A percentile compares a stretch with the other conserved stretches of the same genome.
phyloP scores from a whole-genome alignment of 768 basidiomycete genomes.

The Lactarius quietus region DNA sequence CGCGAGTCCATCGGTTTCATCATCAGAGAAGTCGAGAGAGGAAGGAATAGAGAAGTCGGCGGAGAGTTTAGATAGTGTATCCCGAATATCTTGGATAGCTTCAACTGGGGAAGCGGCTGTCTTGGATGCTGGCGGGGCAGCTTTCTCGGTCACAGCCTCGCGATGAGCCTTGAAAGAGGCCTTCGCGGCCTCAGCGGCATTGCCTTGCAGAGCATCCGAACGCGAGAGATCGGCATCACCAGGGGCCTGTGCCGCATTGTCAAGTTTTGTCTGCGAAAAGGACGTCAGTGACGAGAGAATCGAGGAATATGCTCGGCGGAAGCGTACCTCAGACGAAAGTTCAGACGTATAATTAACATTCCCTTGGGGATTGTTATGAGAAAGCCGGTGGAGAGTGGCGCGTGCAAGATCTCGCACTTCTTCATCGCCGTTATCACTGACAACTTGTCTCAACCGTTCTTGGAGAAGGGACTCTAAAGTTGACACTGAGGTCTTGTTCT shows the following conservation, averaged over 20 bases:
- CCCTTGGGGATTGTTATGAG: too few species aligned
- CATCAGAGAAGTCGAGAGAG: conserved; percentile 15
- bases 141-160: not conserved
- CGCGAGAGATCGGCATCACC: conserved; percentile 20
- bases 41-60: conserved; percentile 14
- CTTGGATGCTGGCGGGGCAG: not conserved
- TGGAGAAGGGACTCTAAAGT: conserved; percentile 8
- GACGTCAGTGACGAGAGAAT: not conserved
- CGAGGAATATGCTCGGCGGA: too few species aligned
- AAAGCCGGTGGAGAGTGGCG: conserved; percentile 2
- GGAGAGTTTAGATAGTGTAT: conserved; percentile 12
- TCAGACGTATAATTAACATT: not conserved
- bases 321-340: not conserved
- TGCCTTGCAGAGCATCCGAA: conserved; percentile 14
- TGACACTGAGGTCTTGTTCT: not conserved
- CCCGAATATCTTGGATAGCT: conserved; percentile 12
- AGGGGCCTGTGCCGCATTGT: not conserved
- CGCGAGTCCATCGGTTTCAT: conserved; percentile 40
- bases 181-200: conserved; percentile 15
- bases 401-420: conserved; percentile 15
- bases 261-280: not conserved
- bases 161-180: conserved; percentile 24
- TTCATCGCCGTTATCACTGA: conserved; percentile 8
- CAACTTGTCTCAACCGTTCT: conserved; percentile 2
- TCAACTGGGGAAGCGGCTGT: not conserved